phyloP scores from a whole-genome alignment of 2,329 filamentous ascomycete genomes.

The Colletotrichum lupini region DNA sequence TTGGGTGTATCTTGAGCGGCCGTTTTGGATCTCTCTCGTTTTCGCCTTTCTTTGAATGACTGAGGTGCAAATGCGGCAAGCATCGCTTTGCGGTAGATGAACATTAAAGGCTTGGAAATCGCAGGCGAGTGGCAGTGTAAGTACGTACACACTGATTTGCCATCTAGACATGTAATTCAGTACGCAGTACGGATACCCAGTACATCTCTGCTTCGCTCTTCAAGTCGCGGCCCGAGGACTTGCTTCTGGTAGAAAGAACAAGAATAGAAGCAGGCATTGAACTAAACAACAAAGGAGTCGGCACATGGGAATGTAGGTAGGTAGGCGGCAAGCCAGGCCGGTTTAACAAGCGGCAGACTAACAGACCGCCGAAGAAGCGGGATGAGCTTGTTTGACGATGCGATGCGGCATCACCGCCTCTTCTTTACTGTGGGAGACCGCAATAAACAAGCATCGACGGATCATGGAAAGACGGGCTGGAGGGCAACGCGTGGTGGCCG shows the following conservation, averaged over 20 bases:
- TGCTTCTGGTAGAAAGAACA: background rate
- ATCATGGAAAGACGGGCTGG: background rate
- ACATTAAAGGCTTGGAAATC: too few species aligned
- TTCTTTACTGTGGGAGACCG: too few species aligned
- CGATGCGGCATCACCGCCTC: background rate
- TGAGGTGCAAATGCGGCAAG: background rate
- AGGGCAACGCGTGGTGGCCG: too few species aligned
- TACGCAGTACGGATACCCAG: too few species aligned
- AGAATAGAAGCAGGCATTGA: background rate
- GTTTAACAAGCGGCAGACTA: background rate
- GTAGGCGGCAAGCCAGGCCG: background rate
- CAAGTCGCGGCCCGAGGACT: background rate
- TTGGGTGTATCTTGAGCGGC: background rate
- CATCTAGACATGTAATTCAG: background rate
- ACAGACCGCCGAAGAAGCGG: background rate
- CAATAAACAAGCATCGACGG: too few species aligned
- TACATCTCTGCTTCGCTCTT: background rate
- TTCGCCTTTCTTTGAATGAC: background rate
- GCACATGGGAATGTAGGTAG: background rate
- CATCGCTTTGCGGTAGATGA: background rate
- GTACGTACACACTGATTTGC: constrained; percentile 1
- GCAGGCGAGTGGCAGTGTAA: constrained; percentile 9
- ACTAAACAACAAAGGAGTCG: background rate
- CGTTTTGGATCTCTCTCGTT: background rate
- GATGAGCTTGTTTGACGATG: background rate